Evolutionary conservation across 2,329 filamentous ascomycete species (phyloP).

Genomic region (Lachnellula willkommii): DNA sequence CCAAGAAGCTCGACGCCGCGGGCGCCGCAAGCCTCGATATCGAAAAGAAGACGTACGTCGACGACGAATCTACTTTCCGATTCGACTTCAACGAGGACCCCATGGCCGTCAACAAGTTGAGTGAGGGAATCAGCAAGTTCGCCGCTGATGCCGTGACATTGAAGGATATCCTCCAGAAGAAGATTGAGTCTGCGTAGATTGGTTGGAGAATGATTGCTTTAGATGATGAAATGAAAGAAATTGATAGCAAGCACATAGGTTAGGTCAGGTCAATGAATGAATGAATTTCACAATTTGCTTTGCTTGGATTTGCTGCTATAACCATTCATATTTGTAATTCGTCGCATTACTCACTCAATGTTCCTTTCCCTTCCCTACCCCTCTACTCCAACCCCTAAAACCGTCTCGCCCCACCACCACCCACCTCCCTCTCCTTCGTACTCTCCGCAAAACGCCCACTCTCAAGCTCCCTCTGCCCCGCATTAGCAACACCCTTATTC

Average conservation of each 20-base stretch:
- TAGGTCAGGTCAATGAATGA: not conserved
- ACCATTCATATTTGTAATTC: too few species aligned
- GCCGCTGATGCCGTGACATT: conserved; percentile 91
- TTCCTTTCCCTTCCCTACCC: not conserved
- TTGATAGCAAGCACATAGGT: not conserved
- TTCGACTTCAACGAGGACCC: conserved; percentile 99
- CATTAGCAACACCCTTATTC: conserved; percentile 17
- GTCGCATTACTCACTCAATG: not conserved
- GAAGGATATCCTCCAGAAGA: conserved; percentile 85
- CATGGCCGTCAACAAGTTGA: conserved; percentile 99
- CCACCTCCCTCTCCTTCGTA: conserved; percentile 21
- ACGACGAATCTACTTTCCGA: conserved; percentile 84
- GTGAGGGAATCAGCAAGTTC: conserved; percentile 99
- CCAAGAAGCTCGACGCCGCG: conserved; percentile 83
- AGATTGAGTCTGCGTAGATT: conserved; percentile 50
- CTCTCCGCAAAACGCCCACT: conserved; percentile 14
- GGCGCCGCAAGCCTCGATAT: conserved; percentile 65
- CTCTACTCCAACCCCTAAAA: not conserved
- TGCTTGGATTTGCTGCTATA: not conserved
- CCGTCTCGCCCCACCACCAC: not conserved
- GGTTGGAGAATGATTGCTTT: not conserved
- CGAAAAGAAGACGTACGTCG: conserved; percentile 85
- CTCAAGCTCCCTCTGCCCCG: conserved; percentile 16
- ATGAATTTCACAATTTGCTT: not conserved
- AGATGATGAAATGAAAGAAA: not conserved